These are phyloP conservation scores for Suillus lakei DNA, from an alignment of 768 basidiomycete genomes.

Conservation along the genomic window DNA sequence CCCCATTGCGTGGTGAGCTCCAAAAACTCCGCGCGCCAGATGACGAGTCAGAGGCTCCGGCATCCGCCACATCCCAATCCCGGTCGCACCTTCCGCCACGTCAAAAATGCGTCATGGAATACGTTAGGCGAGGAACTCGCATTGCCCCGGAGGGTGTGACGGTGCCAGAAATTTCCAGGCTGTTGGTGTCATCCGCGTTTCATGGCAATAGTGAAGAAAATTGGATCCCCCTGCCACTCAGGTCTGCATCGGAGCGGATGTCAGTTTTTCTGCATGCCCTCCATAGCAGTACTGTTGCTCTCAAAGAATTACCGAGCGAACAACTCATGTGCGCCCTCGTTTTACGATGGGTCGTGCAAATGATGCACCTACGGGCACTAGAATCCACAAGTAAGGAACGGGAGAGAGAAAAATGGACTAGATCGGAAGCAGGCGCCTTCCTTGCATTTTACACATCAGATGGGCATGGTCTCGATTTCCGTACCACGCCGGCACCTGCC, in stretches of 20 bases:
- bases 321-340: conserved; percentile 57
- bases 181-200: conserved; percentile 47
- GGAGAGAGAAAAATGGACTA: conserved; percentile 73
- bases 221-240: conserved; percentile 51
- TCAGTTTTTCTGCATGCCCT: conserved; percentile 60
- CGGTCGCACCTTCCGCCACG: conserved; percentile 20
- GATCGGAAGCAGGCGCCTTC: conserved; percentile 61
- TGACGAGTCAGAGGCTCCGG: conserved; percentile 32
- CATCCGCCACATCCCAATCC: conserved; percentile 37
- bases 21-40: conserved; percentile 57
- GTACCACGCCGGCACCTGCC: conserved; percentile 13
- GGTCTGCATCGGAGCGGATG: conserved; percentile 54
- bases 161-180: conserved; percentile 51
- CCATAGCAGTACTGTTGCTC: conserved; percentile 52
- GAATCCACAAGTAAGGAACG: conserved; percentile 59
- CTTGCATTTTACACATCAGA: conserved; percentile 51
- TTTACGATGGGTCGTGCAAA: conserved; percentile 64
- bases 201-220: conserved; percentile 24
- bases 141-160: conserved; percentile 61
- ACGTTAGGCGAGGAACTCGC: conserved; percentile 71
- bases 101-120: conserved; percentile 50
- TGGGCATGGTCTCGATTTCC: conserved; percentile 11
- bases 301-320: conserved; percentile 52
- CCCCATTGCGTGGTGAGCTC: conserved; percentile 71
- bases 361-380: conserved; percentile 53